phyloP scores from a whole-genome alignment of 2,329 filamentous ascomycete genomes.

The Plenodomus tracheiphilus region DNA sequence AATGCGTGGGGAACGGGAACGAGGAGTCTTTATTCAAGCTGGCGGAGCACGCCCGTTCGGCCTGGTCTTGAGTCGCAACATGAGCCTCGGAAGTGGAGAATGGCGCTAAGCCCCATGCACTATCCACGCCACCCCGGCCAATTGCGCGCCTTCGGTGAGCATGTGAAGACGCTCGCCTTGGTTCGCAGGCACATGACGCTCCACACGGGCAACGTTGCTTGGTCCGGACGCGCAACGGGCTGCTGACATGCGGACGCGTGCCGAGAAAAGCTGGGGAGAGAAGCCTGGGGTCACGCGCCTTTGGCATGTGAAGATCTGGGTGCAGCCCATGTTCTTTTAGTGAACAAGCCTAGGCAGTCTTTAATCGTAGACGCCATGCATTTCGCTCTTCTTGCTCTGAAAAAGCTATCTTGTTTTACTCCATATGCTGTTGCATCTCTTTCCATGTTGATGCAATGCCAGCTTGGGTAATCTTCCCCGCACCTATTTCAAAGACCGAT shows the following conservation, averaged over 20 bases:
- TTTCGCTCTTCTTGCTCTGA: background rate
- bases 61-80: slow-evolving; percentile 13
- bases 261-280: slow-evolving; percentile 23
- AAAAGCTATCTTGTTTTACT: background rate
- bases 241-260: slow-evolving; percentile 11
- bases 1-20: slow-evolving; percentile 22
- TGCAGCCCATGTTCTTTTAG: background rate
- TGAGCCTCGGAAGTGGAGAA: slow-evolving; percentile 38
- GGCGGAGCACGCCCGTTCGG: background rate
- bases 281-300: slow-evolving; percentile 14
- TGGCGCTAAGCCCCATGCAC: slow-evolving; percentile 27
- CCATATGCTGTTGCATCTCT: background rate
- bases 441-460: slow-evolving; percentile 5
- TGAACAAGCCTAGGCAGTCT: background rate
- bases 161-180: slow-evolving; percentile 25
- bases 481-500: slow-evolving; percentile 23
- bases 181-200: slow-evolving; percentile 16
- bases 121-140: slow-evolving; percentile 10
- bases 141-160: slow-evolving; percentile 23
- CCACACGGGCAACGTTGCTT: slow-evolving; percentile 1
- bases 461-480: slow-evolving; percentile 24
- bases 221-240: slow-evolving; percentile 11
- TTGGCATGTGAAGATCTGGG: slow-evolving; percentile 29
- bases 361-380: background rate
- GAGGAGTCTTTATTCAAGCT: background rate